Base-by-base conservation (phyloP, 805 yeast species). In the Saturnispora dispora region DNA sequence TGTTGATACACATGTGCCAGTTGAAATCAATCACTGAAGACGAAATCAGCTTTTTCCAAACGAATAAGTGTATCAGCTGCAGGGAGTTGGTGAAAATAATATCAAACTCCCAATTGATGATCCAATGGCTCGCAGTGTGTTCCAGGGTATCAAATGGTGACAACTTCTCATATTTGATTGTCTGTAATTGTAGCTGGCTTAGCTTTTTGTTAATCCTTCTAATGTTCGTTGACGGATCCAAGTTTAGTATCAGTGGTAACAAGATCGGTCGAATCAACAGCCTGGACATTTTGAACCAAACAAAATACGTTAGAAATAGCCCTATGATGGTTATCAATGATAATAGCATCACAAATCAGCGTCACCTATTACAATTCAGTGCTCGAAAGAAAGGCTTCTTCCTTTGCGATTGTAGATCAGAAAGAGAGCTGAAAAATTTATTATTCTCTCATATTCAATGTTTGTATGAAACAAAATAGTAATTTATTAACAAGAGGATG, bases 21-120 rank as follows among this genome's bases (percentile, higher is more conserved):
- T 48, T 42, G 8, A 44, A 27, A 10, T 18, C 15, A 4, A 48
- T 33, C 3, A 36, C 13, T 3, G 36, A 13, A 17, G 36, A 37
- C n/a, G 41, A 37, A 37, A 37, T 13, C 41, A 37, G 5, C 10
- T 37, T 18, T 20, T 17, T 37, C 41, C 41, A 37, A 3, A 37
- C 41, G 3, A 17, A 37, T 7, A 37, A n/a, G n/a, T 46, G 25
- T 18, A 43, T 35, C 25, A 48, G 35, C 18, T 48, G 51, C 11
- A 48, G 42, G 15, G 51, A 48, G 28, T 43, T 48, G 18, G 44
- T 35, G n/a, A 48, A 20, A 4, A 32, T 15, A 5, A 37, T 3
- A 37, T 48, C 47, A 17, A 48, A 48, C 9, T 41, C 23, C 17
- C 36, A 32, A n/a, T 30, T 37, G 41, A 37, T 37, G 23, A 18